phyloP scores from a whole-genome alignment of 108 stramenopile species.

The Pseudonitzschia delicatissima region DNA sequence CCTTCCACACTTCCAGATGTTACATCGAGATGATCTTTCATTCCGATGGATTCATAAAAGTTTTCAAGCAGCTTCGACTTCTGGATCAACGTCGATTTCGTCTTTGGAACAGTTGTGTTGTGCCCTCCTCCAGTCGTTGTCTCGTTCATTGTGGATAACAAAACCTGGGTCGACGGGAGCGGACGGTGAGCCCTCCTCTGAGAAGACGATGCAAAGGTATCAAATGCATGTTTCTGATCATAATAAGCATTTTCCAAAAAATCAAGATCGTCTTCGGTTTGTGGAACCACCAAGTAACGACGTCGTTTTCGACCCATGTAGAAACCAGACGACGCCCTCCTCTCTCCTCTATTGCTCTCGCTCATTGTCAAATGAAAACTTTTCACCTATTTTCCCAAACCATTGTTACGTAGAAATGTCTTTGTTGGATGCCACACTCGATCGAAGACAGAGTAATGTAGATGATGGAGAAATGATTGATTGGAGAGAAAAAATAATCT shows the following conservation, averaged over 20 bases:
- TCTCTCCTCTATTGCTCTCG: no score
- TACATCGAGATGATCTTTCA: neutral
- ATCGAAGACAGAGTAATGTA: no score
- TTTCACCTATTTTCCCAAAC: no score
- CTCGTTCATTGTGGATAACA: conserved; percentile 7
- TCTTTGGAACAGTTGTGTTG: neutral
- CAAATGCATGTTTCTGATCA: neutral
- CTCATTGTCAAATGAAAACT: no score
- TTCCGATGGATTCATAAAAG: conserved; percentile 20
- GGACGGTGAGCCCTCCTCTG: conserved; percentile 13
- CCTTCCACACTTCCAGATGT: neutral
- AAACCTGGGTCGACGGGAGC: conserved; percentile 12
- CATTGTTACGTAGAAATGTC: no score
- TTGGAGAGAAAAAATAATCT: no score
- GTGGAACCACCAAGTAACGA: neutral
- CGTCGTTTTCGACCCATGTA: neutral
- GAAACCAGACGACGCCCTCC: neutral
- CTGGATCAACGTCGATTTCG: neutral
- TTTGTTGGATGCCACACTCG: no score
- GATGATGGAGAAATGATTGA: no score
- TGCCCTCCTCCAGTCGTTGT: neutral
- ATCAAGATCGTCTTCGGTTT: neutral
- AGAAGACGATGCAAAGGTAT: neutral
- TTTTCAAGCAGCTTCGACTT: conserved; percentile 4
- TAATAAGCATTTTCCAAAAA: neutral